These are phyloP conservation scores for Acacia confusa DNA, from an alignment of 306 rosid genomes.

Conservation along the genomic window DNA sequence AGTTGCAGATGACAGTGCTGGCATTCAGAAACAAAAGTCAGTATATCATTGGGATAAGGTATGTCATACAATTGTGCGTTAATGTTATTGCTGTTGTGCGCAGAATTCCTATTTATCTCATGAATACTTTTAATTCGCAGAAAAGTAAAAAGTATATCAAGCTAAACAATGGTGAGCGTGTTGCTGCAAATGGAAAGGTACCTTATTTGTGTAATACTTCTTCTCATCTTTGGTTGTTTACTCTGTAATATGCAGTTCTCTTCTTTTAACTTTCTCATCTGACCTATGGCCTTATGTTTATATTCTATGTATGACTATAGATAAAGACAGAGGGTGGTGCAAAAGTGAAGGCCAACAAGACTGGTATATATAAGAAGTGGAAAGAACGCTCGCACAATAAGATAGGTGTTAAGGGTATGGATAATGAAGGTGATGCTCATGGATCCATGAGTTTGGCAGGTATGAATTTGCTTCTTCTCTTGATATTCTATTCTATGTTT, in stretches of 20 bases:
- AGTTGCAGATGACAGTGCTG: constrained; percentile 80
- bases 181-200: constrained; percentile 97
- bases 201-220: constrained; percentile 1
- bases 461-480: constrained; percentile 31
- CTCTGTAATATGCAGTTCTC: background rate
- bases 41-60: constrained; percentile 96
- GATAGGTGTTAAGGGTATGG: constrained; percentile 57
- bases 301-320: constrained; percentile 39
- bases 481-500: background rate
- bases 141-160: constrained; percentile 86
- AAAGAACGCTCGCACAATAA: constrained; percentile 71
- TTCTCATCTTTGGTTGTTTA: background rate
- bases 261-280: constrained; percentile 1
- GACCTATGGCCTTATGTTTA: constrained; percentile 6
- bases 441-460: constrained; percentile 50
- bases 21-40: constrained; percentile 85
- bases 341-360: constrained; percentile 71
- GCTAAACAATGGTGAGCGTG: constrained; percentile 80
- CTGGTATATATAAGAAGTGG: constrained; percentile 92
- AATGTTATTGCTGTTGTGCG: background rate
- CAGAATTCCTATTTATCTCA: constrained; percentile 20
- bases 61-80: constrained; percentile 20
- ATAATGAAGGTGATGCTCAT: constrained; percentile 50
- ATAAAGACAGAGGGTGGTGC: constrained; percentile 93
- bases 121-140: constrained; percentile 53